phyloP scores from a whole-genome alignment of 495 filamentous ascomycete genomes.

The Astrocystis sublimbata region DNA sequence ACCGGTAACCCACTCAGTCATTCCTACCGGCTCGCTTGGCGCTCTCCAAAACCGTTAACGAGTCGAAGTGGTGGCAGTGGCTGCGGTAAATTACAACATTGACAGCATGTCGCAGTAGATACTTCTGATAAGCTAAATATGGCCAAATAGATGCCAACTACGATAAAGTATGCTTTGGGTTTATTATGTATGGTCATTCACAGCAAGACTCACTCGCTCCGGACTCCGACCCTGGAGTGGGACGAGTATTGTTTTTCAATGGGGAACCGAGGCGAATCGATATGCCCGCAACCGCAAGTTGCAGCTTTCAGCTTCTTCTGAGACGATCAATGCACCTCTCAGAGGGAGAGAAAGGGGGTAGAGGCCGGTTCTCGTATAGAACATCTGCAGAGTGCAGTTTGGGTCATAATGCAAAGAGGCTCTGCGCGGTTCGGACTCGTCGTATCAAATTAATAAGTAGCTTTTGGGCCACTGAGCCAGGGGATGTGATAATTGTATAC shows the following conservation, averaged over 20 bases:
- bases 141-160: neutral
- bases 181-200: neutral
- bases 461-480: neutral
- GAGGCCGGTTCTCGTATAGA: slow-evolving; percentile 5
- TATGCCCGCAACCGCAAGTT: slow-evolving; percentile 6
- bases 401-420: neutral
- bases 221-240: slow-evolving; percentile 3
- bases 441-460: neutral
- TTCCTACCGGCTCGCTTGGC: neutral
- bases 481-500: neutral
- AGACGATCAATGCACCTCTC: neutral
- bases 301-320: neutral
- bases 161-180: neutral
- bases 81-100: neutral
- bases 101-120: neutral
- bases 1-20: slow-evolving; percentile 3
- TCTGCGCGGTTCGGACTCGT: neutral
- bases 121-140: neutral
- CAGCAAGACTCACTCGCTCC: neutral
- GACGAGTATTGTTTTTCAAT: neutral
- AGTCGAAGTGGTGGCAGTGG: neutral
- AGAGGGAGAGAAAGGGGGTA: too few species aligned
- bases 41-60: neutral
- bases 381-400: neutral
- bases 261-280: neutral